These are phyloP conservation scores for Lotus japonicus DNA, from an alignment of 306 rosid genomes.

Conservation along the genomic window DNA sequence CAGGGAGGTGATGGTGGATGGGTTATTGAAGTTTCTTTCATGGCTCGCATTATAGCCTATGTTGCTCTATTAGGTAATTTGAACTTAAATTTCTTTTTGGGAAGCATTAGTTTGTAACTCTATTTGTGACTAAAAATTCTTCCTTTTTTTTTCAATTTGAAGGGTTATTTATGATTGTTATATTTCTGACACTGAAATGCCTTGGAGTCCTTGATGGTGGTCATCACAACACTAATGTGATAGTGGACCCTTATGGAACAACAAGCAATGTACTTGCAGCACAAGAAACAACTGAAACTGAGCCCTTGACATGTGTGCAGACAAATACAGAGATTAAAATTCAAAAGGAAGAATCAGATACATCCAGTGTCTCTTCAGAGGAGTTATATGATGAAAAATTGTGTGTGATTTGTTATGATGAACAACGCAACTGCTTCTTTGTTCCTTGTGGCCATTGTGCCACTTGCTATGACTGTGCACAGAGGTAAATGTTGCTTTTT, in stretches of 20 bases:
- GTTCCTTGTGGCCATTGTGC: conserved; percentile 84
- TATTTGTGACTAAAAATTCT: not conserved
- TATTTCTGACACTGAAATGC: conserved; percentile 40
- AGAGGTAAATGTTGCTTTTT: conserved; percentile 35
- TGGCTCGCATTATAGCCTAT: conserved; percentile 51
- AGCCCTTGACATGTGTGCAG: conserved; percentile 39
- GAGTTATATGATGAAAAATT: conserved; percentile 66
- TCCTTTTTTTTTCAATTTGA: conserved; percentile 9
- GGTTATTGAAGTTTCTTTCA: conserved; percentile 46
- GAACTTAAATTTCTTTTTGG: not conserved
- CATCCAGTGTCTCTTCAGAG: conserved; percentile 47
- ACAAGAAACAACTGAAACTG: conserved; percentile 30
- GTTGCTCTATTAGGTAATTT: conserved; percentile 51
- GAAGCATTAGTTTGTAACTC: not conserved
- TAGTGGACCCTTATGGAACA: not conserved
- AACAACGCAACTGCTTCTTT: conserved; percentile 64
- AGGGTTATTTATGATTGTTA: conserved; percentile 34
- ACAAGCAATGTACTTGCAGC: not conserved
- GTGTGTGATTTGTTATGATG: conserved; percentile 65
- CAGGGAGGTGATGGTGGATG: conserved; percentile 45
- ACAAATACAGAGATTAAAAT: conserved; percentile 12
- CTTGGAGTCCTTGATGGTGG: conserved; percentile 41
- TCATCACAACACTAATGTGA: not conserved
- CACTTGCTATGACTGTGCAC: conserved; percentile 70
- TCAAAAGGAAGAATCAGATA: conserved; percentile 44